phyloP scores from a whole-genome alignment of 257 asterid genomes.

The Petrea volubilis region DNA sequence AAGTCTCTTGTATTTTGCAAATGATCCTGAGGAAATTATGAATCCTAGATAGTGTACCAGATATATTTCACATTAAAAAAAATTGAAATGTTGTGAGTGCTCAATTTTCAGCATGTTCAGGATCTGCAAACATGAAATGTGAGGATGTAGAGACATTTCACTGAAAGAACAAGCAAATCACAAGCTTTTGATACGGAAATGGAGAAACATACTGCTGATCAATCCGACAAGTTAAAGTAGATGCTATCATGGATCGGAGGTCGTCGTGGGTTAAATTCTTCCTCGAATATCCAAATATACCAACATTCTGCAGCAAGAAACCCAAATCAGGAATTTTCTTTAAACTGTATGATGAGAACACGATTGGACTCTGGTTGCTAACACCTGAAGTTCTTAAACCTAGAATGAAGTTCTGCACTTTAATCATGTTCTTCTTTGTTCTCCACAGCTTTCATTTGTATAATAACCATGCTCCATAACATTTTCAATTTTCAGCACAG shows the following conservation, averaged over 20 bases:
- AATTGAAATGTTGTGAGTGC: background rate
- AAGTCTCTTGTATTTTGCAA: background rate
- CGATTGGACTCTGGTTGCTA: background rate
- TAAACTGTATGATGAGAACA: background rate
- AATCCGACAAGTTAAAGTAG: constrained; percentile 54
- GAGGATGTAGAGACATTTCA: background rate
- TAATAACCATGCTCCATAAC: background rate
- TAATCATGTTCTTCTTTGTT: background rate
- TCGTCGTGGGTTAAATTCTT: constrained; percentile 42
- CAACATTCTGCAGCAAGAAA: constrained; percentile 38
- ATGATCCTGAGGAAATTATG: background rate
- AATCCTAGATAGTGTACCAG: background rate
- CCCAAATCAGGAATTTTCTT: constrained; percentile 9
- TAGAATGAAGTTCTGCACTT: background rate
- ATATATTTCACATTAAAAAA: background rate
- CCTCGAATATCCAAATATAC: constrained; percentile 49
- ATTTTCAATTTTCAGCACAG: background rate
- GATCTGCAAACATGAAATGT: background rate
- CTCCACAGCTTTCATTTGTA: background rate
- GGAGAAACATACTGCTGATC: constrained; percentile 44
- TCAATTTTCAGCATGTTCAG: background rate
- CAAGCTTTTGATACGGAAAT: constrained; percentile 8
- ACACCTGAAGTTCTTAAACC: background rate
- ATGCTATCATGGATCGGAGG: constrained; percentile 47
- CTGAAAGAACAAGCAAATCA: background rate